phyloP scores from a whole-genome alignment of 352 stramenopile species.

The Globisporangium radiosum region DNA sequence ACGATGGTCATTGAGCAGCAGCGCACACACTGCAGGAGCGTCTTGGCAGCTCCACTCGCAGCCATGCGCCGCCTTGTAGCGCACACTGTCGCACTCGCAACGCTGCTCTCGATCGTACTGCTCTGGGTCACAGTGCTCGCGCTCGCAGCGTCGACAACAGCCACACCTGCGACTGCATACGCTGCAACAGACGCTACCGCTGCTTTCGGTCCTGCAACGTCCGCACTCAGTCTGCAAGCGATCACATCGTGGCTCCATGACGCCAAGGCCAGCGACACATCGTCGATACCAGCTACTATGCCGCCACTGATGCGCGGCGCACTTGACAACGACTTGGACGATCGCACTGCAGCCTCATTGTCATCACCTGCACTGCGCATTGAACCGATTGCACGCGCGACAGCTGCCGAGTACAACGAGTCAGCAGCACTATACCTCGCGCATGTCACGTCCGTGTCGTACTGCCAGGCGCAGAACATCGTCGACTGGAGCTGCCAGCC shows the following conservation, averaged over 20 bases:
- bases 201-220: background rate
- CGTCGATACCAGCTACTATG: background rate
- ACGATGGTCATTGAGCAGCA: no score
- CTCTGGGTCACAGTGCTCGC: background rate
- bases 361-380: background rate
- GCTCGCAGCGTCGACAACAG: background rate
- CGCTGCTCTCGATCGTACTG: background rate
- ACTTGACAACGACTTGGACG: background rate
- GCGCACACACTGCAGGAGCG: background rate
- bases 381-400: background rate
- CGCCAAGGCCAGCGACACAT: background rate
- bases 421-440: constrained; percentile 63
- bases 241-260: background rate
- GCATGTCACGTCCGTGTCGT: constrained; percentile 70
- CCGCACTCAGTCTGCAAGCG: background rate
- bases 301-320: background rate
- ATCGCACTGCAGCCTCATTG: background rate
- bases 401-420: constrained; percentile 46
- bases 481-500: constrained; percentile 70
- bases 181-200: background rate
- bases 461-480: constrained; percentile 62
- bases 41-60: background rate
- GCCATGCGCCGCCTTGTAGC: background rate
- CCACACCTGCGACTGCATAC: background rate
- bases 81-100: background rate